phyloP scores from a whole-genome alignment of 305 asterid genomes.

The Coffea humblotiana region DNA sequence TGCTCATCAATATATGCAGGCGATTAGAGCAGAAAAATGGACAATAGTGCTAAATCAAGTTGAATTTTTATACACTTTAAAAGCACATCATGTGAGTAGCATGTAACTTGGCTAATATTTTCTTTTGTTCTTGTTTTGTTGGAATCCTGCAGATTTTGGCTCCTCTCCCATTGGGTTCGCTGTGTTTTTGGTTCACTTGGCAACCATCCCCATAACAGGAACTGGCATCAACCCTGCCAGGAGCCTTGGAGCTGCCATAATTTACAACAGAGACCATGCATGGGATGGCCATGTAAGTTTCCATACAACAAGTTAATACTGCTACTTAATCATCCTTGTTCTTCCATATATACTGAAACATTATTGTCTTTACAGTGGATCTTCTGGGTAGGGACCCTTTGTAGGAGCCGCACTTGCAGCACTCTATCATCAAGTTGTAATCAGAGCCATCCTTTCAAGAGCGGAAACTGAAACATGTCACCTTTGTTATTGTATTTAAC shows the following conservation, averaged over 20 bases:
- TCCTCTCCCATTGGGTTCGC: constrained; percentile 76
- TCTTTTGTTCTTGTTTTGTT: background rate
- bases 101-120: background rate
- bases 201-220: constrained; percentile 74
- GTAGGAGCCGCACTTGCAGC: constrained; percentile 84
- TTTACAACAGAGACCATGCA: constrained; percentile 60
- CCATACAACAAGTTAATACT: background rate
- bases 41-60: too few species aligned
- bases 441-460: constrained; percentile 79
- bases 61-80: too few species aligned
- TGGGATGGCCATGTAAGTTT: constrained; percentile 72
- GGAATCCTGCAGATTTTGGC: constrained; percentile 53
- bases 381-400: constrained; percentile 87
- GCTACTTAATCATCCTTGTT: background rate
- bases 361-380: constrained; percentile 47
- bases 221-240: constrained; percentile 78
- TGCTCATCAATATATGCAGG: too few species aligned
- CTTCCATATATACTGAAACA: background rate
- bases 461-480: constrained; percentile 29
- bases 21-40: too few species aligned
- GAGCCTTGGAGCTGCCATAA: constrained; percentile 70
- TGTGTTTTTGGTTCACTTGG: constrained; percentile 72
- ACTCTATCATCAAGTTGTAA: constrained; percentile 63
- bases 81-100: background rate
- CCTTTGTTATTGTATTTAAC: background rate